Evolutionary conservation across 2,329 filamentous ascomycete species (phyloP), one percentile per base, ranked within the genome.

Genomic region (Alternaria triticimaculans): DNA sequence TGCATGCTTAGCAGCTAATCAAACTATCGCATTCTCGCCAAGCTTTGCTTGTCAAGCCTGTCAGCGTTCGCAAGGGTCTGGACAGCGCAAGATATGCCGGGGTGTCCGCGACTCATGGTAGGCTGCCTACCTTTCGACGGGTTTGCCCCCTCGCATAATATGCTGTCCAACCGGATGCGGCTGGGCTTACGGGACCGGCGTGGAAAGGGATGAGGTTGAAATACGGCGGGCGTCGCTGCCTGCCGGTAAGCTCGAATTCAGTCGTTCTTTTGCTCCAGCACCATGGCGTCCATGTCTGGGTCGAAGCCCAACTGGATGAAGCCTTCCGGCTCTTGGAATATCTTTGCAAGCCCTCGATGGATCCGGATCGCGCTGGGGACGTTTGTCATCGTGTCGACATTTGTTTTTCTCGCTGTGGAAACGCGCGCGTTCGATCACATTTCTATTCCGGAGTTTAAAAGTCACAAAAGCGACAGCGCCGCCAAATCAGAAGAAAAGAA

Each of bases 151-250:
- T 51, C 26, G 26, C 48, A 51, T 33, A 33, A 33, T 11, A 33
- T 51, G 48, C 48, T 21, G 48, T 51, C 48, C 26, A 51, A 33
- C 48, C 26, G 30, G 18, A 51, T 51, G 26, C 48, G 48, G 48
- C n/a, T 14, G 48, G 26, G 48, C 26, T 51, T 51, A 51, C 26
- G 26, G 26, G 26, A 51, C 26, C 26, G 26, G 48, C 26, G 26
- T 51, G n/a, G 26, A 51, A 51, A 51, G 48, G 26, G 48, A 51
- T 51, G 48, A 51, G 48, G 25, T 51, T 51, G 48, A 51, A 51
- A 51, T 51, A 51, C 26, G n/a, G 26, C 26, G 18, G 48, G 48
- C 18, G 9, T 28, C 48, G 48, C 48, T 51, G 26, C 18, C 37
- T 33, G n/a, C 11, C 26, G 26, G 7, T 14, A 15, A 21, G 26